phyloP scores from a whole-genome alignment of 2,329 filamentous ascomycete genomes.

The Remersonia thermophila region DNA sequence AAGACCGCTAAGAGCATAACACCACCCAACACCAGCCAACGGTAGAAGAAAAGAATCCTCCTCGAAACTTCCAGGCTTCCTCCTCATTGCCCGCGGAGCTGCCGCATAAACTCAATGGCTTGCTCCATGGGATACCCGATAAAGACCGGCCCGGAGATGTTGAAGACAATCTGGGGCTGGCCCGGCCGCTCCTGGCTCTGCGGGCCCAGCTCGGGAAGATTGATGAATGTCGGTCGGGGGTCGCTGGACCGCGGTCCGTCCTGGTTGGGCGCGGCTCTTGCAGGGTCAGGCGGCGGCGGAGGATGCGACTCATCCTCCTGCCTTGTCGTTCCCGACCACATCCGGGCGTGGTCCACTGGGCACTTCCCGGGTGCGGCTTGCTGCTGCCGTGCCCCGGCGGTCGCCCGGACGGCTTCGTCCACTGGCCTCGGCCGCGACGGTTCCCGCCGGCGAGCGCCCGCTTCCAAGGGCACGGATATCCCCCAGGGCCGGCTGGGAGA shows the following conservation, averaged over 20 bases:
- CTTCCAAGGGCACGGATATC: conserved; percentile 57
- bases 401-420: conserved; percentile 28
- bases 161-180: conserved; percentile 67
- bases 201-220: conserved; percentile 21
- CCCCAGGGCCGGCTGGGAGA: conserved; percentile 90
- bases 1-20: not conserved
- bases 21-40: not conserved
- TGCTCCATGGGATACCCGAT: conserved; percentile 82
- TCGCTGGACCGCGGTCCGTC: conserved; percentile 21
- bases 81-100: conserved; percentile 30
- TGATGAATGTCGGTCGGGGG: conserved; percentile 39
- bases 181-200: conserved; percentile 20
- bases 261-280: conserved; percentile 12
- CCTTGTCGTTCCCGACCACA: conserved; percentile 9
- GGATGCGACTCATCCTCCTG: conserved; percentile 1
- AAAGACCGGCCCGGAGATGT: conserved; percentile 66
- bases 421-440: conserved; percentile 49
- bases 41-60: not conserved
- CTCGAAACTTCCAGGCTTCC: not conserved
- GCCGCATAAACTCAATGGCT: conserved; percentile 62
- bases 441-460: conserved; percentile 31
- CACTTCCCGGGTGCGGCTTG: conserved; percentile 34
- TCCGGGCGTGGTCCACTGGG: conserved; percentile 35
- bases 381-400: conserved; percentile 3
- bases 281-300: conserved; percentile 12